These are phyloP conservation scores for Piromyces finnis DNA, from an alignment of 192 early-diverging fungal genomes.

Conservation along the genomic window DNA sequence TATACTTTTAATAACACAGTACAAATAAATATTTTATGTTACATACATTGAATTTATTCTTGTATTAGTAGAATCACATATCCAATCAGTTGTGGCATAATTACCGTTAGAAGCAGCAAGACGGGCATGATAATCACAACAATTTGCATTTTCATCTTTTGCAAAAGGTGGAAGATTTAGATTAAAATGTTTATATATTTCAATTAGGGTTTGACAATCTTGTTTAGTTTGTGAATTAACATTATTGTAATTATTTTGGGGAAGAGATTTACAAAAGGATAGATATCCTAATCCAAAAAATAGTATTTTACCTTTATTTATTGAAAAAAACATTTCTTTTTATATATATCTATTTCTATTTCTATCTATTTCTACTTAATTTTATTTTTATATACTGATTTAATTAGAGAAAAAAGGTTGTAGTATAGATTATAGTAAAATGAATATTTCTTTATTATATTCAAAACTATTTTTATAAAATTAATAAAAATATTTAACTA, in stretches of 20 bases:
- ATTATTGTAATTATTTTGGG: background rate
- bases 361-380: too few species aligned
- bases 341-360: too few species aligned
- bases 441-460: too few species aligned
- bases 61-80: background rate
- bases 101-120: background rate
- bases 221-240: background rate
- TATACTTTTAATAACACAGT: too few species aligned
- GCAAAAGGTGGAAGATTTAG: background rate
- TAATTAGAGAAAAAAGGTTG: too few species aligned
- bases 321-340: too few species aligned
- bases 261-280: background rate
- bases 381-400: too few species aligned
- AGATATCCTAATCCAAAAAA: background rate
- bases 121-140: background rate
- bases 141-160: background rate
- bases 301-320: background rate
- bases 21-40: too few species aligned
- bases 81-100: background rate
- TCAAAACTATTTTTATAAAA: too few species aligned
- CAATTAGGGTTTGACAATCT: background rate
- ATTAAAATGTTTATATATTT: background rate
- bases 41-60: background rate
- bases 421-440: too few species aligned
- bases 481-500: too few species aligned